Base-by-base conservation (phyloP, 306 rosid genomes). In the Comarum palustre region DNA sequence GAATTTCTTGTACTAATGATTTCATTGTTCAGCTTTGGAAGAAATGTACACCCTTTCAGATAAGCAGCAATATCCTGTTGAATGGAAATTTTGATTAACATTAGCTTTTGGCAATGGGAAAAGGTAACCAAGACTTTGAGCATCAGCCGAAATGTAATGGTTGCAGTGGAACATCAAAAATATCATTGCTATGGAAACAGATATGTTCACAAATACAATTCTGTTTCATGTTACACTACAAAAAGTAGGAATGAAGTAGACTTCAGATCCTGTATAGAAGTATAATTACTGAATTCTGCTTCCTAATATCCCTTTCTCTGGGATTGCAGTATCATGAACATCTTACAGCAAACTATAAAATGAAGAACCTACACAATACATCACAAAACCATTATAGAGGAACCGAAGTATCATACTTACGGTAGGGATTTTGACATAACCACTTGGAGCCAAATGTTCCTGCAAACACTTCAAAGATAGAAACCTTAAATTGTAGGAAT, bases 1-100 rank as follows among this genome's bases (percentile, higher is more conserved):
- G 84, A 68, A 69, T 90, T 92, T 71, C 82, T 88, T 38, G 27
- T 41, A 43, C n/a, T 57, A 13, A 17, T 20, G 59, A 81, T 83
- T 84, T 92, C 98, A 32, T 92, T 92, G 71, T 92, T 92, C 63
- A 92, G 92, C 81, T 82, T 81, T 13, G 96, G 98, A 68, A 92
- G 98, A 79, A 85, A 92, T 64, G 13, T 84, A 67, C 96, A 90
- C 29, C 89, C 92, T n/a, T 55, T 71, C 51, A 87, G 32, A 77
- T 92, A 92, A 80, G 36, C 81, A 46, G 25, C 42, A 19, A 84
- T 83, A 67, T 85, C 91, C 96, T 92, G 90, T 34, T 77, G 52
- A 73, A 76, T n/a, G 17, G 45, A 59, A 48, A 47, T 31, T 27
- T 39, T 51, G 68, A 48, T 48, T 13, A 43, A 17, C 14, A 32